A percentile compares a stretch with the other conserved stretches of the same genome.
These are phyloP conservation scores for Vigna angularis DNA, from an alignment of 306 rosid species.

Conservation along the genomic window DNA sequence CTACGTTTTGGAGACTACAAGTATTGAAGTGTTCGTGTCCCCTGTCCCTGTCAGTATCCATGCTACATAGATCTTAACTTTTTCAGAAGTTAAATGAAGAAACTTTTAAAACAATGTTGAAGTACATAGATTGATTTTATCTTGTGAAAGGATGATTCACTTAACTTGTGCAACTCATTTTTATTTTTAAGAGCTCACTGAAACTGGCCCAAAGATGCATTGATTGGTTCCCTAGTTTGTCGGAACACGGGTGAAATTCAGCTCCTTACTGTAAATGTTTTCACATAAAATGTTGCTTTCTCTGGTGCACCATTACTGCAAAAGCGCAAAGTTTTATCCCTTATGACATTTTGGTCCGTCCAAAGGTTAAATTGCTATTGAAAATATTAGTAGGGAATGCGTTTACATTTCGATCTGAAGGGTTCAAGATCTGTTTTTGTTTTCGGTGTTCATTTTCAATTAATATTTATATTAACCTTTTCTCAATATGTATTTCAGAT, in stretches of 20 bases:
- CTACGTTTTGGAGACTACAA: no score
- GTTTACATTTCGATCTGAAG: constrained; percentile 29
- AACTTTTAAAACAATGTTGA: neutral
- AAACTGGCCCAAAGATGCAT: neutral
- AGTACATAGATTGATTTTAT: neutral
- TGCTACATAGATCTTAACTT: neutral
- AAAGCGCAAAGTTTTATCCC: neutral
- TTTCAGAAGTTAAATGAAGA: neutral
- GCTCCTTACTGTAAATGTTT: constrained; percentile 21
- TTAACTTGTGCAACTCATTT: neutral
- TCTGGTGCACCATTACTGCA: constrained; percentile 3
- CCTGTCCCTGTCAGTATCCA: no score
- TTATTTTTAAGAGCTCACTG: neutral
- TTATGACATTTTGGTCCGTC: neutral
- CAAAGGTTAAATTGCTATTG: neutral
- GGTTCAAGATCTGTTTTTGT: constrained; percentile 35
- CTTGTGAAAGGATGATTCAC: neutral
- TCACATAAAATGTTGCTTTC: neutral
- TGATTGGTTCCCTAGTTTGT: constrained; percentile 25
- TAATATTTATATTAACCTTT: constrained; percentile 12
- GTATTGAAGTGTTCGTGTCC: no score
- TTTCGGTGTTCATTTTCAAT: constrained; percentile 3
- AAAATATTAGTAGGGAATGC: constrained; percentile 9
- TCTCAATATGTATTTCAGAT: constrained; percentile 54
- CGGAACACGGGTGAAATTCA: constrained; percentile 2